Percentiles rank a stretch among this genome's conserved stretches.
Conservation (phyloP, 208 protist species). For the Lotmaria passim region DNA sequence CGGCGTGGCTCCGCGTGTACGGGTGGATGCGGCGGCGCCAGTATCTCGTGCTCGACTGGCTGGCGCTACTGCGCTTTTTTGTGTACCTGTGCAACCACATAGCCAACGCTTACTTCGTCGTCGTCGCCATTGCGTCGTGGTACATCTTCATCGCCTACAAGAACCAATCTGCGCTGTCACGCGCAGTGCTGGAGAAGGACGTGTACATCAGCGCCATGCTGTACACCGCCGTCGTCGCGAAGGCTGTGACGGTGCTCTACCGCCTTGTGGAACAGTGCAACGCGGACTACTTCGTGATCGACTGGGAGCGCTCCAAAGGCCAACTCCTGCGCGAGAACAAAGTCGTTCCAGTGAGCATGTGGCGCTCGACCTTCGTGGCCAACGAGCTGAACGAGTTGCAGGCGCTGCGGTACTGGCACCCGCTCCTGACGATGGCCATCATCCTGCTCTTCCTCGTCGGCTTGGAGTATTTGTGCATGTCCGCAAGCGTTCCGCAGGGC, state of each 20-base stretch:
- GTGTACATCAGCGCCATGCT: constrained; percentile 74
- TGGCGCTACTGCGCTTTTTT: constrained; percentile 61
- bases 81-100: constrained; percentile 82
- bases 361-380: constrained; percentile 82
- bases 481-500: constrained; percentile 47
- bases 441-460: constrained; percentile 75
- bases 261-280: constrained; percentile 85
- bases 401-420: constrained; percentile 70
- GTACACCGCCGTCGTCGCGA: constrained; percentile 55
- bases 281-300: constrained; percentile 88
- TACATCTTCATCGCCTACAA: constrained; percentile 81
- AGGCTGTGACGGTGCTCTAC: constrained; percentile 73
- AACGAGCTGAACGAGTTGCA: constrained; percentile 89
- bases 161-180: constrained; percentile 41
- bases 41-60: constrained; percentile 66
- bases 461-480: constrained; percentile 54
- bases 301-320: constrained; percentile 89
- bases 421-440: constrained; percentile 74
- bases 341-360: constrained; percentile 86
- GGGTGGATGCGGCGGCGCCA: constrained; percentile 86
- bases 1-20: constrained; percentile 71
- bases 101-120: constrained; percentile 64
- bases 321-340: constrained; percentile 88
- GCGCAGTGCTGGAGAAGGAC: constrained; percentile 46
- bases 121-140: constrained; percentile 65